These are phyloP conservation scores for Ilyonectria mors-panacis DNA, from an alignment of 2,329 filamentous ascomycete species.

Conservation along the genomic window DNA sequence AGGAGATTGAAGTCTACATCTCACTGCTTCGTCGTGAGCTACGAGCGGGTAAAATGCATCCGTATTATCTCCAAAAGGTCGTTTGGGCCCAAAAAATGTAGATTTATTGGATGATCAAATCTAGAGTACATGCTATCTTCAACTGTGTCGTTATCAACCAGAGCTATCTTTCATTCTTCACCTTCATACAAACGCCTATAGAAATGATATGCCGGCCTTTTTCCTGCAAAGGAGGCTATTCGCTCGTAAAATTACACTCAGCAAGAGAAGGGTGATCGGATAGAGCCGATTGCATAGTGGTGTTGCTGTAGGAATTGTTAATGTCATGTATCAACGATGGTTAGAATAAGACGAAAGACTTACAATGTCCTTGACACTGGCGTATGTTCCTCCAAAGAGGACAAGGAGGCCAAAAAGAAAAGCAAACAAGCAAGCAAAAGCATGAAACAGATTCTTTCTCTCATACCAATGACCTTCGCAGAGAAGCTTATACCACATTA, in stretches of 20 bases:
- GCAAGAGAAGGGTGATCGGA: background rate
- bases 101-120: too few relatives aligned
- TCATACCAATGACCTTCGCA: conserved; percentile 32
- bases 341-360: background rate
- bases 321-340: background rate
- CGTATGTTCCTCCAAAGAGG: conserved; percentile 18
- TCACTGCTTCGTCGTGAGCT: conserved; percentile 39
- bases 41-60: conserved; percentile 34
- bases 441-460: conserved; percentile 11
- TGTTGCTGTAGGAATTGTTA: background rate
- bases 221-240: background rate
- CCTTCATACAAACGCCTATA: too few relatives aligned
- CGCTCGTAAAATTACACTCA: background rate
- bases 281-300: background rate
- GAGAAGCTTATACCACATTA: conserved; percentile 55
- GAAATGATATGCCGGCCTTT: too few relatives aligned
- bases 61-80: conserved; percentile 35
- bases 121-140: too few relatives aligned
- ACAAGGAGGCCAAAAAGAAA: conserved; percentile 10
- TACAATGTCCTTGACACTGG: conserved; percentile 8
- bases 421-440: background rate
- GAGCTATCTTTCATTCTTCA: too few relatives aligned
- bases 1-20: conserved; percentile 39
- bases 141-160: too few relatives aligned
- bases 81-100: conserved; percentile 35